phyloP scores from a whole-genome alignment of 441 rosid species.

The Isatis lusitanica region DNA sequence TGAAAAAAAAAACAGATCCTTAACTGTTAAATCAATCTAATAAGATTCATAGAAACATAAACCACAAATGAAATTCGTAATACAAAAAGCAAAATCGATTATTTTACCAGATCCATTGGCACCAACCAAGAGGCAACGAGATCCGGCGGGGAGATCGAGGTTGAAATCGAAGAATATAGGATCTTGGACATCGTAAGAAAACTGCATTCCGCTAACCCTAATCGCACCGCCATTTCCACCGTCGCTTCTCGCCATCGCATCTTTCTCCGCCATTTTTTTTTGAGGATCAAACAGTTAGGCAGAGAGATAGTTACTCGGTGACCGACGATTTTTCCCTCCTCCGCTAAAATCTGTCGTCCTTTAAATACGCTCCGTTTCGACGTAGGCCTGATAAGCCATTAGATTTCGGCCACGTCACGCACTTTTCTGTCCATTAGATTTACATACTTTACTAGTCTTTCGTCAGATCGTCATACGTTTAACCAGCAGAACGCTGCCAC shows the following conservation, averaged over 20 bases:
- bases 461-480: conserved; percentile 8
- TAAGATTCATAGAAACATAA: not conserved
- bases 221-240: conserved; percentile 40
- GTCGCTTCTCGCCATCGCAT: conserved; percentile 2
- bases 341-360: not conserved
- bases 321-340: conserved; percentile 6
- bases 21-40: not conserved
- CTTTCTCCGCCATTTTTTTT: conserved; percentile 43
- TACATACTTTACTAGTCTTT: conserved; percentile 4
- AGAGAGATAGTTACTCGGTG: not conserved
- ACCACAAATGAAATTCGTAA: not conserved
- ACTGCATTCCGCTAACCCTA: conserved; percentile 82
- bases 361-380: conserved; percentile 26
- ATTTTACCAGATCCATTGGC: conserved; percentile 92
- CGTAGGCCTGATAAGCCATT: conserved; percentile 4
- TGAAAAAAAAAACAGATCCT: not conserved
- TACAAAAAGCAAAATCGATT: not conserved
- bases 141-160: conserved; percentile 70
- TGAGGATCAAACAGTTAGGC: not conserved
- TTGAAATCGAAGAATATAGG: conserved; percentile 78
- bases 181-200: conserved; percentile 57
- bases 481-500: conserved; percentile 28
- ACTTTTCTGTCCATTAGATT: conserved; percentile 23
- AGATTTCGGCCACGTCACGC: conserved; percentile 28
- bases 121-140: conserved; percentile 94